phyloP scores from a whole-genome alignment of 2,329 filamentous ascomycete species.

The Paecilomyces niveus region DNA sequence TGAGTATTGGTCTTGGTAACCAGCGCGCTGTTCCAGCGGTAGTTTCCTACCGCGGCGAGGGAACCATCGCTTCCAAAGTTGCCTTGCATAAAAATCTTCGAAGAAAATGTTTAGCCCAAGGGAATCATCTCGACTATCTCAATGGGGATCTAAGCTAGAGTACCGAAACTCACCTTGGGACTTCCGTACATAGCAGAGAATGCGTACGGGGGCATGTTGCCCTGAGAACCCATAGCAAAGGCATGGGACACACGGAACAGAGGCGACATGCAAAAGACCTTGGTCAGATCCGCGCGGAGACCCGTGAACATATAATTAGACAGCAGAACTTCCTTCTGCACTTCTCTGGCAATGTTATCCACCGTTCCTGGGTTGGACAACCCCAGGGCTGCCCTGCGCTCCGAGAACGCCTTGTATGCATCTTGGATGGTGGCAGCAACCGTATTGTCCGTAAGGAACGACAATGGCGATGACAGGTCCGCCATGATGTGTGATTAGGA shows the following conservation, averaged over 20 bases:
- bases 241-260: conserved; percentile 97
- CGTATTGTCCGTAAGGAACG: conserved; percentile 68
- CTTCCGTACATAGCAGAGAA: conserved; percentile 93
- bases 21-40: conserved; percentile 72
- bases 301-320: conserved; percentile 97
- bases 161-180: conserved; percentile 61
- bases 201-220: conserved; percentile 79
- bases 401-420: conserved; percentile 72
- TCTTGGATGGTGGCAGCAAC: conserved; percentile 64
- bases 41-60: conserved; percentile 86
- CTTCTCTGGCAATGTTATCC: conserved; percentile 82
- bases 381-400: conserved; percentile 79
- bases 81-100: conserved; percentile 86
- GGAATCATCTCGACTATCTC: background rate
- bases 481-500: conserved; percentile 29
- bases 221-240: conserved; percentile 84
- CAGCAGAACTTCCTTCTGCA: conserved; percentile 91
- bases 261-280: conserved; percentile 87
- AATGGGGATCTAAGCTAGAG: background rate
- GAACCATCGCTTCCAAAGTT: conserved; percentile 89
- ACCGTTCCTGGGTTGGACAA: conserved; percentile 88
- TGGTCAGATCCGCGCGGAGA: conserved; percentile 91
- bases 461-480: conserved; percentile 44
- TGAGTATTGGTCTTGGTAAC: conserved; percentile 85
- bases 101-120: conserved; percentile 1